Evolutionary conservation across 768 basidiomycete genomes (phyloP).

Genomic region (Xerocomellus dryophilus): DNA sequence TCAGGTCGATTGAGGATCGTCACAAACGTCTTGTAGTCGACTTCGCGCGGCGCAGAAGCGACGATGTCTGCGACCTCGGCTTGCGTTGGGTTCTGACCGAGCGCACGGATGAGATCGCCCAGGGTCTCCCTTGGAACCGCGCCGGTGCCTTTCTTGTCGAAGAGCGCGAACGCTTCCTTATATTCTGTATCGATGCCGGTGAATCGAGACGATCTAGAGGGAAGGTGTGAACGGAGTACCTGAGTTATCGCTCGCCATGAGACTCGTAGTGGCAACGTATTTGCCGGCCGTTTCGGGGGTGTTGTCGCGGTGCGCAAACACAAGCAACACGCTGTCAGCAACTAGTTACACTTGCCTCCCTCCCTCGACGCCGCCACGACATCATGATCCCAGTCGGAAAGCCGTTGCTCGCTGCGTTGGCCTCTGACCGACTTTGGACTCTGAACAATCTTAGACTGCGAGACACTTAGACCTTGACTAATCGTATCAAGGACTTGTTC

Average conservation of each 20-base stretch:
- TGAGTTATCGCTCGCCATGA: constrained; percentile 50
- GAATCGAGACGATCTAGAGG: background rate
- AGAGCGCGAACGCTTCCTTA: constrained; percentile 96
- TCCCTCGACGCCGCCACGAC: too few species aligned
- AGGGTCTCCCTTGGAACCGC: constrained; percentile 83
- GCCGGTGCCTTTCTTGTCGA: constrained; percentile 95
- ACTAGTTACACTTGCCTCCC: too few species aligned
- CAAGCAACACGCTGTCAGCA: too few species aligned
- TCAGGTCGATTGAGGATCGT: constrained; percentile 91
- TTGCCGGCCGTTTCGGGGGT: too few species aligned
- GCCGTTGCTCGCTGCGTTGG: background rate
- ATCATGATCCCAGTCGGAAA: constrained; percentile 8
- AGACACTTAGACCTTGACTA: constrained; percentile 33
- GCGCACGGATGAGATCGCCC: constrained; percentile 87
- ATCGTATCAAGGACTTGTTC: background rate
- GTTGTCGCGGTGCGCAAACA: too few species aligned
- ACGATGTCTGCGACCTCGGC: constrained; percentile 90
- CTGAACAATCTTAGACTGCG: constrained; percentile 26
- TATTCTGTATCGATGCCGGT: constrained; percentile 58
- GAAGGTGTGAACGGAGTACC: constrained; percentile 26
- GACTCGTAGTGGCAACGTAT: background rate
- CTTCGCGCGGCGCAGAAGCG: constrained; percentile 69
- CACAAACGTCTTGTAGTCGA: constrained; percentile 91
- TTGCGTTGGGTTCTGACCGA: constrained; percentile 99
- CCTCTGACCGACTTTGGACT: background rate